A percentile compares a stretch with the other conserved stretches of the same genome.
Evolutionary conservation across 2,329 filamentous ascomycete genomes (phyloP).

Genomic region (Teratosphaeria viscida): DNA sequence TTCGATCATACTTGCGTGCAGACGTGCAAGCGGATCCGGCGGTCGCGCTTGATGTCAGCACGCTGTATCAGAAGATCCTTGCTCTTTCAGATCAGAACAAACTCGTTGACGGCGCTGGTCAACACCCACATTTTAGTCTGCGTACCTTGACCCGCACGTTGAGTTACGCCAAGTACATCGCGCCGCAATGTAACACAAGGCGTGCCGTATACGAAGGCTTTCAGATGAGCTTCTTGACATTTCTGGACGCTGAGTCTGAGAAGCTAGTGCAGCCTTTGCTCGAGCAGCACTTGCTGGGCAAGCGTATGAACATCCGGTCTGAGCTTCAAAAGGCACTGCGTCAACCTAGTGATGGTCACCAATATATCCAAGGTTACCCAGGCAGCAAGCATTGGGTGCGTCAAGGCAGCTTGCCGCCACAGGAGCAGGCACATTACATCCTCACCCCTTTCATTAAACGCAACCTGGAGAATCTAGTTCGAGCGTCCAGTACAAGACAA

Average conservation of each 20-base stretch:
- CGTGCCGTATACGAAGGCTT: constrained; percentile 89
- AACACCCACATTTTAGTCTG: constrained; percentile 94
- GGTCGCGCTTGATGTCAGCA: constrained; percentile 69
- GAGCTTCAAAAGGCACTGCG: constrained; percentile 70
- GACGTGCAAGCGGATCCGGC: constrained; percentile 59
- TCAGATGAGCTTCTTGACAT: constrained; percentile 92
- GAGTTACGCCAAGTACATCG: constrained; percentile 76
- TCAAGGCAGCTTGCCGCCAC: constrained; percentile 55
- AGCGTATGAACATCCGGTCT: constrained; percentile 56
- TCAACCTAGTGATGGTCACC: constrained; percentile 62
- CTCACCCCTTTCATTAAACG: constrained; percentile 90
- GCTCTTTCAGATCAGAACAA: constrained; percentile 67
- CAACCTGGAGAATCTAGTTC: constrained; percentile 87
- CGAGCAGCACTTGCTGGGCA: constrained; percentile 65
- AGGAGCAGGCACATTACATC: constrained; percentile 82
- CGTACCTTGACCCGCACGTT: constrained; percentile 85
- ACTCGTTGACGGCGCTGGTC: constrained; percentile 87
- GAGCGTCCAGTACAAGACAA: constrained; percentile 80
- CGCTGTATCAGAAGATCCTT: constrained; percentile 82
- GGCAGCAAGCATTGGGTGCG: constrained; percentile 56
- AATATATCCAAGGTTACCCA: constrained; percentile 55
- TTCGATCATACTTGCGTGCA: constrained; percentile 74
- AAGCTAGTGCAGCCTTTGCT: constrained; percentile 68
- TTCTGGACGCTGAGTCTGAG: constrained; percentile 75
- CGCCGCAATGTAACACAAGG: constrained; percentile 72